These are phyloP conservation scores for Euphorbia peplus DNA, from an alignment of 345 rosid genomes.

Conservation along the genomic window DNA sequence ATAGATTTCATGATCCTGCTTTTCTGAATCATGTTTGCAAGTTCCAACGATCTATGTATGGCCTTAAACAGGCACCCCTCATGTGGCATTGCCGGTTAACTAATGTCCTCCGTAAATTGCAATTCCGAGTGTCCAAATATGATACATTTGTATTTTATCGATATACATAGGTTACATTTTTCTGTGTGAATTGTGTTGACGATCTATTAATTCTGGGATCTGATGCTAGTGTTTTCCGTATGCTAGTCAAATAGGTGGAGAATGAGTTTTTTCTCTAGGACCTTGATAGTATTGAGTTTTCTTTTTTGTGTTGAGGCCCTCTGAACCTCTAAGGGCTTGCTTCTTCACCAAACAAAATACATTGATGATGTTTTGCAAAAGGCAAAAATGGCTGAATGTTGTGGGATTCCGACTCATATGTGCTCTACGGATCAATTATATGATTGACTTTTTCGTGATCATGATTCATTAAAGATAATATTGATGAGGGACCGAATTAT, in stretches of 20 bases:
- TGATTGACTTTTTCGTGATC: too few species aligned
- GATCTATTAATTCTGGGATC: background rate
- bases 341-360: background rate
- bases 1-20: too few species aligned
- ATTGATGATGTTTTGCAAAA: background rate
- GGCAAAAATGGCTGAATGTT: background rate
- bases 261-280: too few species aligned
- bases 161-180: background rate
- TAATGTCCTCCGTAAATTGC: too few species aligned
- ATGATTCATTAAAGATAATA: too few species aligned
- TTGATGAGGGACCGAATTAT: too few species aligned
- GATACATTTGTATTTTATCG: too few species aligned
- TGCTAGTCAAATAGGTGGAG: too few species aligned
- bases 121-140: background rate
- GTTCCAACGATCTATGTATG: background rate
- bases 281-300: background rate
- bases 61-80: background rate
- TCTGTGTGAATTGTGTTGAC: background rate
- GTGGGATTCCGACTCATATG: too few species aligned
- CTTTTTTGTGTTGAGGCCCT: background rate
- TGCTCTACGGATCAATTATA: too few species aligned
- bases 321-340: background rate
- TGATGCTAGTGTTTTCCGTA: too few species aligned
- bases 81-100: background rate
- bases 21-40: too few species aligned